These are phyloP conservation scores for Rhododendron vialii DNA, from an alignment of 148 eudicot genomes.

Conservation along the genomic window DNA sequence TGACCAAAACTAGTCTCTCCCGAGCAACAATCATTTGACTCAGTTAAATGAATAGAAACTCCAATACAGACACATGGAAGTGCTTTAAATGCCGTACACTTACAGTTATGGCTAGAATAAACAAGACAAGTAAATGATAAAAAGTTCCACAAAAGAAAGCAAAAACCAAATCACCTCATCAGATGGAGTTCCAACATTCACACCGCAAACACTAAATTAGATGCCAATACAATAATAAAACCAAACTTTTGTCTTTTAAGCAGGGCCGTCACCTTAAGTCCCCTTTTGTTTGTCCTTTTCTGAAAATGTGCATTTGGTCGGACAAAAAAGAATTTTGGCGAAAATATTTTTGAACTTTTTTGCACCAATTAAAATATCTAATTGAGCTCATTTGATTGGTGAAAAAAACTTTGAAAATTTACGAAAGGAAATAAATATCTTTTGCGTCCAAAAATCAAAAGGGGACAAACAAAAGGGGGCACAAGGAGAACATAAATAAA, in stretches of 20 bases:
- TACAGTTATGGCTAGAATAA: background rate
- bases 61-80: background rate
- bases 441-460: background rate
- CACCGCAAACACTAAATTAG: background rate
- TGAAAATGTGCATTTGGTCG: background rate
- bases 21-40: background rate
- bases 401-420: background rate
- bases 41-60: background rate
- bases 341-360: background rate
- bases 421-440: background rate
- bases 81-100: background rate
- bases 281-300: background rate
- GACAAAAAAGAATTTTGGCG: background rate
- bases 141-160: background rate
- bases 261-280: no score
- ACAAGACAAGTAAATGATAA: background rate
- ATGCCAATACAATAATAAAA: background rate
- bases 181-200: background rate
- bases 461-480: background rate
- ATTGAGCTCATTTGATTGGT: background rate
- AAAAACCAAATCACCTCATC: background rate
- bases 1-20: background rate
- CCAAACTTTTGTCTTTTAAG: background rate
- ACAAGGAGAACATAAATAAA: background rate
- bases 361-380: background rate